Evolutionary conservation across 78 protist genomes (phyloP), one percentile per base, ranked within the genome.

Genomic region (Dictyostelium capitatum): DNA sequence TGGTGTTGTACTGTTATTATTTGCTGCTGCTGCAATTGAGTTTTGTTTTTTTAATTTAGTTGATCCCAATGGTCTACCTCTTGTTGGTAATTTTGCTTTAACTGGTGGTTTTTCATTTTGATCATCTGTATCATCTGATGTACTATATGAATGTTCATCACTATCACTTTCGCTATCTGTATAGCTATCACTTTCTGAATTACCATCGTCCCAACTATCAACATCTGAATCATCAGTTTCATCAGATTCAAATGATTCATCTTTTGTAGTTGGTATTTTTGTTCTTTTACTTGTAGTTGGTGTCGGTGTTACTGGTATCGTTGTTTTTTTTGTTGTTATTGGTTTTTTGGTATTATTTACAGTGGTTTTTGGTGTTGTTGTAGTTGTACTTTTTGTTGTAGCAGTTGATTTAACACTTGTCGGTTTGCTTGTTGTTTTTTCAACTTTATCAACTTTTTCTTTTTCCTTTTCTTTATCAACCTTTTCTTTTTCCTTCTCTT

Each of bases 31-130:
- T 9, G 70, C 32, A n/a, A 37, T 25, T 62, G 75, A 32, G 10
- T 67, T 67, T 67, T 37, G 17, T 32, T 43, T 32, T 67, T 67
- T 67, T 25, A 47, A 25, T 67, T 67, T 67, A 28, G 75, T 67
- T 12, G 43, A 28, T 30, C 75, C 75, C 11, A 67, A 17, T 25
- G 75, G 75, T 67, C 75, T 67, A 32, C 75, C 75, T 67, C 75
- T 67, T 28, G 46, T 43, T 0, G 47, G 19, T 32, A 11, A 47
- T 32, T 67, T 67, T 37, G 43, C 43, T 51, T 51, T 51, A 51
- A 51, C 15, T 4, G 56, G 56, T 1, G 47, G 50, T 67, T 67
- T 67, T 67, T 67, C 75, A 67, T 67, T 67, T 25, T 43, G 28
- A 32, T 67, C 73, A 64, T 64, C 75, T 14, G 75, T 67, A 30